Percentiles rank a stretch among this genome's conserved stretches.
These are phyloP conservation scores for Trichosporon inkin DNA, from an alignment of 1,284 basidiomycete genomes.

Conservation along the genomic window DNA sequence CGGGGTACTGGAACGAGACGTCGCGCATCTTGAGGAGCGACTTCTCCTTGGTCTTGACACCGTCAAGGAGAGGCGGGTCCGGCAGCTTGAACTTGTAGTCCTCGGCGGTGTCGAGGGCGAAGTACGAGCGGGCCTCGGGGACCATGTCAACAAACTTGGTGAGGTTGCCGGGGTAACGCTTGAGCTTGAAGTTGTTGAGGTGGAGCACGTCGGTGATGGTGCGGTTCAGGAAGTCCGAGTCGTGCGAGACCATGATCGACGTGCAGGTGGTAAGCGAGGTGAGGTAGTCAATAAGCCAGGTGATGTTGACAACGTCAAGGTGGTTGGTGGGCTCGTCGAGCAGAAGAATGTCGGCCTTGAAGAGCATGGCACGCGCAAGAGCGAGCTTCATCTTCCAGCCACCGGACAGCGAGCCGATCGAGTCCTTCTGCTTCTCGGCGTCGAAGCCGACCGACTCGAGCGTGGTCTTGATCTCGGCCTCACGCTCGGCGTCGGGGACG, in stretches of 20 bases:
- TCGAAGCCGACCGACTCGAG: conserved; percentile 88
- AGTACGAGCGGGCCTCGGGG: conserved; percentile 97
- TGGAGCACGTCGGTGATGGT: conserved; percentile 98
- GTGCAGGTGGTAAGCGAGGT: conserved; percentile 83
- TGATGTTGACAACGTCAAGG: conserved; percentile 93
- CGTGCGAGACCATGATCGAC: conserved; percentile 97
- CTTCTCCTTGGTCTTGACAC: conserved; percentile 99
- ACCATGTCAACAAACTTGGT: conserved; percentile 91
- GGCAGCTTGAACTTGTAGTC: conserved; percentile 97
- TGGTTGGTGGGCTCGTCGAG: conserved; percentile 99
- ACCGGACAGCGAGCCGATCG: conserved; percentile 91
- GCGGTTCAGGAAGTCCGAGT: conserved; percentile 98
- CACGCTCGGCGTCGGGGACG: conserved; percentile 55
- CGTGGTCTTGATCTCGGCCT: conserved; percentile 65
- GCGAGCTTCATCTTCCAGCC: conserved; percentile 99
- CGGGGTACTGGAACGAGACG: conserved; percentile 94
- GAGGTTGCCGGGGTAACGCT: conserved; percentile 95
- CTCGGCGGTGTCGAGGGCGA: conserved; percentile 87
- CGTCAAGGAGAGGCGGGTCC: conserved; percentile 90
- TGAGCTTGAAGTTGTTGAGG: conserved; percentile 98
- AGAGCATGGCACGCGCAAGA: conserved; percentile 94
- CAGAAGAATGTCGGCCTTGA: conserved; percentile 95
- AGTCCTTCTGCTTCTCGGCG: conserved; percentile 74
- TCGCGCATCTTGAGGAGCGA: conserved; percentile 94
- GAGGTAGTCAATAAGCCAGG: conserved; percentile 95